These are phyloP conservation scores for Tricholoma flavovirens DNA, from an alignment of 768 basidiomycete genomes.

Conservation along the genomic window DNA sequence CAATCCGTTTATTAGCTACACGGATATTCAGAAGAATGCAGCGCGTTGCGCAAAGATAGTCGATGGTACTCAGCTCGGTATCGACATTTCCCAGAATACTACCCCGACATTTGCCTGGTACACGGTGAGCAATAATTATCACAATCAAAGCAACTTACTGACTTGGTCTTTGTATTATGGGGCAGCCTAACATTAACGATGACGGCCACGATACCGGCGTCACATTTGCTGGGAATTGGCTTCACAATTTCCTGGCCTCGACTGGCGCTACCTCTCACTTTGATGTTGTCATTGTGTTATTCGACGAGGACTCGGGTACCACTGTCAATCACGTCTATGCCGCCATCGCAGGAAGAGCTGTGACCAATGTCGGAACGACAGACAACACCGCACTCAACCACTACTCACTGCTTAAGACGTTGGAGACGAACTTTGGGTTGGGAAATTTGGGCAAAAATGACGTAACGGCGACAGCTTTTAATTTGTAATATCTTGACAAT, in stretches of 20 bases:
- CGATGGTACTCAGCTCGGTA: not conserved
- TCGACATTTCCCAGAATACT: not conserved
- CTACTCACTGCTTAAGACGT: constrained; percentile 4
- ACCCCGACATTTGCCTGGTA: not conserved
- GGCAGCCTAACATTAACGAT: constrained; percentile 5
- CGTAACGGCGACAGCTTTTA: constrained; percentile 5
- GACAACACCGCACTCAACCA: constrained; percentile 2
- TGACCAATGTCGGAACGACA: not conserved
- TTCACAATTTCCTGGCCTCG: constrained; percentile 1
- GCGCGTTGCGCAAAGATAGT: not conserved
- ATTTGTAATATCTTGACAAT: not conserved
- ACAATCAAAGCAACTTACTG: not conserved
- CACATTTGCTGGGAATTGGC: constrained; percentile 8
- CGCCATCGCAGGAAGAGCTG: not conserved
- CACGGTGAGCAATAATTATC: not conserved
- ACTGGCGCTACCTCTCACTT: not conserved
- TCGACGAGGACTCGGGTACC: constrained; percentile 1
- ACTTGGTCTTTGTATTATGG: not conserved
- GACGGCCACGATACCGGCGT: constrained; percentile 7
- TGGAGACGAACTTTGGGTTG: constrained; percentile 8
- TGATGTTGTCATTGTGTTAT: constrained; percentile 3
- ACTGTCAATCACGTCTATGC: not conserved
- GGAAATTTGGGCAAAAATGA: constrained; percentile 5
- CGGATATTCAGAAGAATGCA: not conserved
- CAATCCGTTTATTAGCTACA: not conserved